Percentiles rank a stretch among this genome's conserved stretches.
Conservation (phyloP, 495 filamentous ascomycete species). For the Hamigera avellanea region DNA sequence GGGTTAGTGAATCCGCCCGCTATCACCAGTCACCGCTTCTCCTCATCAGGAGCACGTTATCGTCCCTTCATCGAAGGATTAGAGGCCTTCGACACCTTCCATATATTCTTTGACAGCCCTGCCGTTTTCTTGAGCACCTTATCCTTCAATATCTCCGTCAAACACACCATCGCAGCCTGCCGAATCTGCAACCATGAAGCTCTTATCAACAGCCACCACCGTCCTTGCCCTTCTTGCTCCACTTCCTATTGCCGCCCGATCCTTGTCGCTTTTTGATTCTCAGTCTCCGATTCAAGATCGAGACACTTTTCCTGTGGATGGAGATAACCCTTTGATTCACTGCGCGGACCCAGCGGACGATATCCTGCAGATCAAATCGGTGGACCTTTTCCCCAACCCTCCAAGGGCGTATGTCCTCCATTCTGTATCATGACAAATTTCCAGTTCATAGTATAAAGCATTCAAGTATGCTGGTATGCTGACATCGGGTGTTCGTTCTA, state of each 20-base stretch:
- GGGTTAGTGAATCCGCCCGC: no score
- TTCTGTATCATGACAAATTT: not conserved
- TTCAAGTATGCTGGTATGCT: not conserved
- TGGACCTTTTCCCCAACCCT: slow-evolving; percentile 78
- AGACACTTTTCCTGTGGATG: slow-evolving; percentile 17
- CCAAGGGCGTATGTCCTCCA: slow-evolving; percentile 60
- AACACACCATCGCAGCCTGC: not conserved
- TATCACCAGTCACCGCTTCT: not conserved
- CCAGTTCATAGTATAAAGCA: not conserved
- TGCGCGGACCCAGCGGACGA: slow-evolving; percentile 52
- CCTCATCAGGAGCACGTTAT: not conserved
- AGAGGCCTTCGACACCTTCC: no score
- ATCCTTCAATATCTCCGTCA: not conserved
- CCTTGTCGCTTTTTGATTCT: slow-evolving; percentile 12
- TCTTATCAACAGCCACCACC: slow-evolving; percentile 26
- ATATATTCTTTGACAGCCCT: no score
- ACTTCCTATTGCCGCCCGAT: slow-evolving; percentile 22
- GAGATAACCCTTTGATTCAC: slow-evolving; percentile 42
- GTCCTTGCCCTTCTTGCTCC: slow-evolving; percentile 23
- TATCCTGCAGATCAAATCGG: slow-evolving; percentile 61
- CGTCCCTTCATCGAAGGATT: no score
- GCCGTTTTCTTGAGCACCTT: not conserved
- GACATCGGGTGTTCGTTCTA: slow-evolving; percentile 22
- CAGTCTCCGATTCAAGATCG: slow-evolving; percentile 19
- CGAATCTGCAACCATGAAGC: slow-evolving; percentile 30